Conservation (phyloP, 441 rosid species). For the Biscutella laevigata region DNA sequence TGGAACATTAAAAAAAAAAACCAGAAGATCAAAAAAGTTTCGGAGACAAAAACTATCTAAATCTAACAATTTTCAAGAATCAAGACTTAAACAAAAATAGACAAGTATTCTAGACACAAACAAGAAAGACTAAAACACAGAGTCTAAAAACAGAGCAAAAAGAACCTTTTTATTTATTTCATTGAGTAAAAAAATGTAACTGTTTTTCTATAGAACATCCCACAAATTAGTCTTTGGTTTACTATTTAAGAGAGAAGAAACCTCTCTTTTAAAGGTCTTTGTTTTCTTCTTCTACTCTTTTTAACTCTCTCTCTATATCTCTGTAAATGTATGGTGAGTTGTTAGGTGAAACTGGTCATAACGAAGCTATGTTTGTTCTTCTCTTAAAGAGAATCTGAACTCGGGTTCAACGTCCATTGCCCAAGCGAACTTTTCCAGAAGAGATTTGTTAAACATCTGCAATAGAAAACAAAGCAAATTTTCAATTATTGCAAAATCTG, state of each 20-base stretch:
- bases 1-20: too few species aligned
- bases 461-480: not conserved
- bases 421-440: conserved; percentile 93
- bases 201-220: conserved; percentile 16
- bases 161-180: not conserved
- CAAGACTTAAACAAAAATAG: too few species aligned
- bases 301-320: conserved; percentile 7
- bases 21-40: too few species aligned
- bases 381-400: conserved; percentile 72
- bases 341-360: conserved; percentile 25
- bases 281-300: conserved; percentile 14
- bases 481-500: conserved; percentile 3
- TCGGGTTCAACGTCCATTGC: conserved; percentile 97
- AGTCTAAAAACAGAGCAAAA: too few species aligned
- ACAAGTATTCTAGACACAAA: too few species aligned
- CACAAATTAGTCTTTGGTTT: not conserved
- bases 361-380: conserved; percentile 6
- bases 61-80: too few species aligned
- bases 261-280: conserved; percentile 4
- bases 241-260: conserved; percentile 20
- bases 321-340: conserved; percentile 25
- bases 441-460: conserved; percentile 97
- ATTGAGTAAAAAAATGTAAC: conserved; percentile 9
- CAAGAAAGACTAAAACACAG: too few species aligned
- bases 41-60: too few species aligned